Percentiles rank a stretch among this genome's conserved stretches.
phyloP scores from a whole-genome alignment of 2,329 filamentous ascomycete genomes.

The Ciborinia camelliae region DNA sequence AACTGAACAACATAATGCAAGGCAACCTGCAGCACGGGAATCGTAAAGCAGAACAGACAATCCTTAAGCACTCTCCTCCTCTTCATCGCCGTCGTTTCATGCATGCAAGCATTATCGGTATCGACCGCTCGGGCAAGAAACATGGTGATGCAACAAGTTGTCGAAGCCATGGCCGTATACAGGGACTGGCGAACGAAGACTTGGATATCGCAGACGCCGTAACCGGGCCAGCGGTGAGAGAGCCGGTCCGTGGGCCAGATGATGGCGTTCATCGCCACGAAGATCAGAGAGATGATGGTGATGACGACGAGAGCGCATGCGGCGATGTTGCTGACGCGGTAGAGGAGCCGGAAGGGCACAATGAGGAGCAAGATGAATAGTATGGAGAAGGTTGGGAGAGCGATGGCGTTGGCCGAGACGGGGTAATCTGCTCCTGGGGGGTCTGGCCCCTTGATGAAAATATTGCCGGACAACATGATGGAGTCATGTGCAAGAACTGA shows the following conservation, averaged over 20 bases:
- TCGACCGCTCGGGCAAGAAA: constrained; percentile 59
- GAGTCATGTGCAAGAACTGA: neutral
- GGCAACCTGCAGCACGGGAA: constrained; percentile 53
- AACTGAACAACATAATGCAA: constrained; percentile 59
- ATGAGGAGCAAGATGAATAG: constrained; percentile 51
- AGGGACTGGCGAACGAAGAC: constrained; percentile 54
- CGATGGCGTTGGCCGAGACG: constrained; percentile 36
- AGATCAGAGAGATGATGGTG: constrained; percentile 53
- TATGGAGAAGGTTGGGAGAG: constrained; percentile 48
- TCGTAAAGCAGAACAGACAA: constrained; percentile 51
- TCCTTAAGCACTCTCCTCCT: constrained; percentile 49
- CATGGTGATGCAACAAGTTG: constrained; percentile 56
- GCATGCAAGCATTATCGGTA: constrained; percentile 51
- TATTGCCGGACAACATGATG: constrained; percentile 1
- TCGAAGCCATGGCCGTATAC: constrained; percentile 50
- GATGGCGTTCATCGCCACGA: constrained; percentile 58
- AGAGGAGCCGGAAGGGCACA: constrained; percentile 58
- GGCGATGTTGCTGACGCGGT: constrained; percentile 57
- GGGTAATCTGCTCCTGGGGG: neutral
- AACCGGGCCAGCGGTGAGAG: constrained; percentile 53
- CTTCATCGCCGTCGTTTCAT: constrained; percentile 47
- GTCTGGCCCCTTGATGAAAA: neutral
- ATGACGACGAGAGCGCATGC: constrained; percentile 55
- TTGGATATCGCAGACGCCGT: constrained; percentile 62
- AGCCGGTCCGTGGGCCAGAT: constrained; percentile 61